Base-by-base conservation (phyloP, 1,139 yeast genomes). In the Maudiozyma humilis region DNA sequence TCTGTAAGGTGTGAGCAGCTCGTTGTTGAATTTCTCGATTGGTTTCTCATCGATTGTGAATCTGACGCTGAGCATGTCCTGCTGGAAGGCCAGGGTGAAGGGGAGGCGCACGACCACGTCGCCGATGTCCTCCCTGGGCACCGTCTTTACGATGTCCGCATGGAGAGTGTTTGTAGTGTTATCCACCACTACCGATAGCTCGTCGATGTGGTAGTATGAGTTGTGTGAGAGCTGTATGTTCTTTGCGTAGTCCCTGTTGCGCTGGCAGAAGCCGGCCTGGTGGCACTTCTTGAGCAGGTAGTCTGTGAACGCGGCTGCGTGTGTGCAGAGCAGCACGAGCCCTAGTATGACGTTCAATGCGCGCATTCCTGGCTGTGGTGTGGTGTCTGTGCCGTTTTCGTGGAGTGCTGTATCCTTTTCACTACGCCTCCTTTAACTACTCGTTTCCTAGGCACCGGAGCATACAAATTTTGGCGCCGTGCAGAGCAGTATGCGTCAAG, bases 201-300 rank as follows among this genome's bases (percentile, higher is more conserved):
- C 52, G 48, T 76, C 80, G 31, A 89, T 58, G 1, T 69, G 53
- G 59, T 88, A 89, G 16, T 77, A 75, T 1, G 79, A 65, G 20
- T 55, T 56, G 50, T 67, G 61, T 2, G 59, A 51, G 4, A 58
- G 54, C 1, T 60, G 49, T 14, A 82, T 71, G 41, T 71, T 64
- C 14, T 61, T 56, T 2, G 93, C 91, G 61, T 75, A 88, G 48
- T 77, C 78, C 43, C 93, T 68, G 57, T 91, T 87, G 59, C 98
- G 72, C 42, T 73, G 68, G 61, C 98, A 91, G 60, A 91, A 89
- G 7, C 96, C 94, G 17, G 89, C 76, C 54, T 84, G 81, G 10
- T 71, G 78, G 65, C 98, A 91, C 14, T 74, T 77, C 63, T 86
- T 85, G 69, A 89, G 85, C 46, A 88, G 65, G 55, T 59, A 54